Evolutionary conservation across 768 basidiomycete species (phyloP), one percentile per base, ranked within the genome.

Genomic region (Neoboletus brunneissimus): DNA sequence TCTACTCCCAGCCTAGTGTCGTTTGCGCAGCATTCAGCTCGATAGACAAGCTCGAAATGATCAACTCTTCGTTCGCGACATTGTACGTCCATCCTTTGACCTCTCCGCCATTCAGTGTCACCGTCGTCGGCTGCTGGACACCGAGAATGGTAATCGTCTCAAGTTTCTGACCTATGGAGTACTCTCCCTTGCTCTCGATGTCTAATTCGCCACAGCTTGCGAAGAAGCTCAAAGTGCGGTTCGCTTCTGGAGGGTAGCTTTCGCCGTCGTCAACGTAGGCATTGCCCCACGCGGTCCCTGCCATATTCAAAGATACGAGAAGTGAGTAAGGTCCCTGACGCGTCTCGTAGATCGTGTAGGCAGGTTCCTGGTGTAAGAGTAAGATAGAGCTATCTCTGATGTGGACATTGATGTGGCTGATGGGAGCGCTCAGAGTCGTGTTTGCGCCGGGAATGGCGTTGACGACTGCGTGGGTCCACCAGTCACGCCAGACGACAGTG

Each of bases 371-470:
- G 64, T 91, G 83, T 40, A 89, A 67, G 20, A 91, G 78, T 12
- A 91, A 67, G 31, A 83, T 83, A 18, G 86, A 77, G 25, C 84
- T 83, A 54, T 85, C 83, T n/a, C 89, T 82, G 55, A 91, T 69
- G 65, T 90, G 88, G 25, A 90, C 84, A 56, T 86, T 86, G 70
- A 91, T 90, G 64, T 89, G 84, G 18, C 84, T 79, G 3, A 91
- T 81, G 4, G 88, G 88, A 3, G 87, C 86, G n/a, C 73, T 64
- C 46, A 90, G 75, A 5, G 81, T 82, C 0, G 77, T 79, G 53
- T 76, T 75, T 31, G 63, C 68, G 34, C 79, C 78, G 2, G 70
- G 37, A 1, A 70, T 67, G 18, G 76, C 70, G 22, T 84, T 70
- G 22, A 85, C 77, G 41, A 74, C 75, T 13, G 80, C 77, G 60